Conservation (phyloP, 2,329 filamentous ascomycete species). For the Aureobasidium sp. region DNA sequence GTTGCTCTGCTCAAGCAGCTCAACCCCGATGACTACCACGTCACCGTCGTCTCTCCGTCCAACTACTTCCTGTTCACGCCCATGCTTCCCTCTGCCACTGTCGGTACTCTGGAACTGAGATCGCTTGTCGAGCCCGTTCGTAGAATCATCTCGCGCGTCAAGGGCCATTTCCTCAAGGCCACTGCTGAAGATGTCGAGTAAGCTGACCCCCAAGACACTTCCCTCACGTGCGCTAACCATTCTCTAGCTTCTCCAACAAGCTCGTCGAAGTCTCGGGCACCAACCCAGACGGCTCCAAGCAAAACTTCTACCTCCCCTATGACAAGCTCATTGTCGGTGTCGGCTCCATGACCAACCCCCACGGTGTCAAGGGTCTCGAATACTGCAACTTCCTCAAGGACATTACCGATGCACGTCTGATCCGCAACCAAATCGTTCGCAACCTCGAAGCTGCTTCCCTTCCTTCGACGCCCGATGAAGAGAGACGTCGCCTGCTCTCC, state of each 20-base stretch:
- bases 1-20: slow-evolving; percentile 85
- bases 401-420: slow-evolving; percentile 81
- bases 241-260: slow-evolving; percentile 62
- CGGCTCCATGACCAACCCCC: slow-evolving; percentile 84
- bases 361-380: slow-evolving; percentile 90
- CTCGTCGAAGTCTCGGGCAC: slow-evolving; percentile 76
- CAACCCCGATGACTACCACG: slow-evolving; percentile 85
- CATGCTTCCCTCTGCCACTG: slow-evolving; percentile 94
- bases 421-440: slow-evolving; percentile 77
- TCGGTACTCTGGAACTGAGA: slow-evolving; percentile 84
- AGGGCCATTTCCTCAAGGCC: slow-evolving; percentile 84
- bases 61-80: slow-evolving; percentile 98
- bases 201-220: not conserved
- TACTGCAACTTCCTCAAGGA: slow-evolving; percentile 94
- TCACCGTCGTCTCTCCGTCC: slow-evolving; percentile 86
- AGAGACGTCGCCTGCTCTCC: slow-evolving; percentile 76
- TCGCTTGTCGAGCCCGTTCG: slow-evolving; percentile 90
- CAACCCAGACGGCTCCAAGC: slow-evolving; percentile 61
- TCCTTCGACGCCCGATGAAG: slow-evolving; percentile 84
- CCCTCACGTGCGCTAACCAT: not conserved
- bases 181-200: slow-evolving; percentile 73
- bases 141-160: slow-evolving; percentile 65
- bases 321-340: slow-evolving; percentile 93
- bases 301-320: slow-evolving; percentile 88
- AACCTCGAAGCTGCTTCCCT: slow-evolving; percentile 87